Percentiles rank a stretch among this genome's conserved stretches.
These are phyloP conservation scores for Mycogone perniciosa DNA, from an alignment of 2,329 filamentous ascomycete genomes.

Conservation along the genomic window DNA sequence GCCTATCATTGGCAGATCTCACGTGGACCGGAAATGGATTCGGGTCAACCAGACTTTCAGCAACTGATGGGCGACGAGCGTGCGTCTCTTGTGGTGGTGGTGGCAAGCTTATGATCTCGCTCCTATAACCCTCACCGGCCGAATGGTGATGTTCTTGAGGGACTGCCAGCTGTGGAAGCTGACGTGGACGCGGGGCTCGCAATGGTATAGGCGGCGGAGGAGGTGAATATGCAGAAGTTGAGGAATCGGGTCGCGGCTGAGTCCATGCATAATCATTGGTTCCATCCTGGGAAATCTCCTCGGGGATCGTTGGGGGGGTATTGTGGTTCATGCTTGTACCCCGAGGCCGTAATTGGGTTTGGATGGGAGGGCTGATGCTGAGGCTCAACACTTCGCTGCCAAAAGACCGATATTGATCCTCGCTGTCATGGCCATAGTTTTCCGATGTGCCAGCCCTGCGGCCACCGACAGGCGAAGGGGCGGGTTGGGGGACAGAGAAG, in stretches of 20 bases:
- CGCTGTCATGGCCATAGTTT: constrained; percentile 8
- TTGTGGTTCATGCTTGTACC: constrained; percentile 8
- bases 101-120: background rate
- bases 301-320: constrained; percentile 13
- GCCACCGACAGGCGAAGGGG: background rate
- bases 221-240: constrained; percentile 3
- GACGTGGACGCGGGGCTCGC: constrained; percentile 2
- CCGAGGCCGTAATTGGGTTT: constrained; percentile 7
- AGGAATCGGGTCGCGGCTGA: constrained; percentile 10
- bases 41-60: constrained; percentile 10
- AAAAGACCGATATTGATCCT: constrained; percentile 13
- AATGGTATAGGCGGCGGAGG: constrained; percentile 7
- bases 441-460: constrained; percentile 8
- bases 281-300: constrained; percentile 8
- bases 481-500: constrained; percentile 1
- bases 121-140: background rate
- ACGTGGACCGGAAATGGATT: constrained; percentile 1
- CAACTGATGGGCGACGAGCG: constrained; percentile 5
- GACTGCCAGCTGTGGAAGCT: background rate
- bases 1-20: background rate
- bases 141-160: background rate
- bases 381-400: constrained; percentile 14
- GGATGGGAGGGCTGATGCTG: constrained; percentile 4
- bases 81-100: background rate
- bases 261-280: constrained; percentile 1